phyloP scores from a whole-genome alignment of 2,329 filamentous ascomycete genomes.

The Alternaria conjuncta region DNA sequence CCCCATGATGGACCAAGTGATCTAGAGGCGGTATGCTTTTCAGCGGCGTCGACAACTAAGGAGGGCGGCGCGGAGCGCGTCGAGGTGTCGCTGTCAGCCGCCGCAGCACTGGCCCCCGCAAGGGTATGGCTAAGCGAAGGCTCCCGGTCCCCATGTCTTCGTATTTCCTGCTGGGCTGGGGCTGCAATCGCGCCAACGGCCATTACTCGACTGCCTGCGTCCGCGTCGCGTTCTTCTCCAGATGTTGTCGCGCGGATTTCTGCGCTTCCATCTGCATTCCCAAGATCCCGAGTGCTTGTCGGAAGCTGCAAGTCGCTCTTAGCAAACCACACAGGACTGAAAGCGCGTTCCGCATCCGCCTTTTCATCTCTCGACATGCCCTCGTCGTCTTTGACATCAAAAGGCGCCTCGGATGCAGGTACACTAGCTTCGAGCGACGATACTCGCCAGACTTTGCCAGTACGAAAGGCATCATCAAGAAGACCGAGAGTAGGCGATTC shows the following conservation, averaged over 20 bases:
- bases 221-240: neutral
- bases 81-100: conserved; percentile 12
- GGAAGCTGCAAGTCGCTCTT: conserved; percentile 19
- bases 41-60: conserved; percentile 42
- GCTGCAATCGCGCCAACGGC: neutral
- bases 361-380: neutral
- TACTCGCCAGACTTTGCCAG: conserved; percentile 1
- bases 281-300: neutral
- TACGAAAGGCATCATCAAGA: neutral
- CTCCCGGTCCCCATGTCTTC: conserved; percentile 7
- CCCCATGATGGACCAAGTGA: conserved; percentile 44
- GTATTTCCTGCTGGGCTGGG: conserved; percentile 7
- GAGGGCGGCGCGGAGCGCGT: conserved; percentile 28
- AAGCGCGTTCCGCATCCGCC: conserved; percentile 1
- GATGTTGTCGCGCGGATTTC: neutral
- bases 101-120: conserved; percentile 14
- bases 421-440: conserved; percentile 3
- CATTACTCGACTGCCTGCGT: neutral
- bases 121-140: conserved; percentile 13
- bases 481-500: neutral
- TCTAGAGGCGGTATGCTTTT: conserved; percentile 35
- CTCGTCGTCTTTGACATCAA: conserved; percentile 13
- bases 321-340: conserved; percentile 15
- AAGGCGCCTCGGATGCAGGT: conserved; percentile 27
- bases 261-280: neutral